These are phyloP conservation scores for Penicillium sp. DNA, from an alignment of 2,329 filamentous ascomycete genomes.

Conservation along the genomic window DNA sequence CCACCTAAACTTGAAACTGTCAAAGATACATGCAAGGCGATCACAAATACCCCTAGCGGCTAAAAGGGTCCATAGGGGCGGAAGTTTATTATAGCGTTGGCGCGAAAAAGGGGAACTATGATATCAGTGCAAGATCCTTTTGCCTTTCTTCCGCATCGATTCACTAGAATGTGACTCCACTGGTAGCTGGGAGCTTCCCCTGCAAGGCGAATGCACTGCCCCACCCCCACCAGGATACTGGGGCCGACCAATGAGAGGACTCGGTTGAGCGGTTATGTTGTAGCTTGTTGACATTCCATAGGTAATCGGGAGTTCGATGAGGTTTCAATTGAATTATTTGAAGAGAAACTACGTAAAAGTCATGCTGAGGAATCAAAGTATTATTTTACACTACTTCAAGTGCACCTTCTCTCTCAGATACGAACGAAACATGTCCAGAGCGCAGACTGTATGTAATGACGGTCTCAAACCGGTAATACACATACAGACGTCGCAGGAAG, in stretches of 20 bases:
- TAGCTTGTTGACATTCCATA: constrained; percentile 6
- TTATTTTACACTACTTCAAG: no score
- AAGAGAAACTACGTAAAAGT: neutral
- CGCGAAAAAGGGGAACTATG: constrained; percentile 7
- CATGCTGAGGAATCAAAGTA: neutral
- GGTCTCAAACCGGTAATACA: constrained; percentile 12
- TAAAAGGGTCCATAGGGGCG: constrained; percentile 3
- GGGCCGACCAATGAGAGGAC: constrained; percentile 1
- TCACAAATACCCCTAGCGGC: constrained; percentile 4
- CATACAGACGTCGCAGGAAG: constrained; percentile 4
- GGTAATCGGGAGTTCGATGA: neutral
- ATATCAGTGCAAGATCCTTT: constrained; percentile 12
- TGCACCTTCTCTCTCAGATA: no score
- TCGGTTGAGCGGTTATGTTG: constrained; percentile 2
- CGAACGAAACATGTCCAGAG: neutral
- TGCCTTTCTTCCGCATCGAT: neutral
- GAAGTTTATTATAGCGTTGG: constrained; percentile 7
- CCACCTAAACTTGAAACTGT: constrained; percentile 5
- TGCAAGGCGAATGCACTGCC: constrained; percentile 26
- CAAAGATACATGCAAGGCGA: constrained; percentile 12
- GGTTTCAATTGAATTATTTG: no score
- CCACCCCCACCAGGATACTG: constrained; percentile 20
- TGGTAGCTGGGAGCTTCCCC: constrained; percentile 16
- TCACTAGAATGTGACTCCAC: constrained; percentile 17
- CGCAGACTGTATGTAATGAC: constrained; percentile 9